Percentiles rank a stretch among this genome's conserved stretches.
Conservation (phyloP, 805 yeast genomes). For the Metschnikowia lachancei region DNA sequence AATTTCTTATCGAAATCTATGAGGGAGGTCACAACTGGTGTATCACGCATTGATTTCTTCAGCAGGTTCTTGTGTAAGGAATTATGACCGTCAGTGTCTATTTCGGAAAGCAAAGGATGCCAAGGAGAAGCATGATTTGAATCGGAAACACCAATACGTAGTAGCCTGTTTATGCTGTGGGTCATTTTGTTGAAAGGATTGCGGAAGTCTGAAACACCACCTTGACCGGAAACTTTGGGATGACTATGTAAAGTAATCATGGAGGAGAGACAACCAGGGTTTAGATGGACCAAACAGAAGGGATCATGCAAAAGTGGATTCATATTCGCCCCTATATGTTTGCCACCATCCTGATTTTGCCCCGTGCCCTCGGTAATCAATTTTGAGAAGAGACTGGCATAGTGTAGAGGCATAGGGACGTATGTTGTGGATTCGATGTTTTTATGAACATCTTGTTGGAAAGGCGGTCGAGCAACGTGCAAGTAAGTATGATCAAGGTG, state of each 20-base stretch:
- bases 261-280: conserved; percentile 49
- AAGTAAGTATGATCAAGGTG: conserved; percentile 28
- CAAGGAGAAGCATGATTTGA: not conserved
- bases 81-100: conserved; percentile 3
- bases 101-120: conserved; percentile 5
- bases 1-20: conserved; percentile 35
- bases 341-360: conserved; percentile 38
- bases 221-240: conserved; percentile 8
- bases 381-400: conserved; percentile 40
- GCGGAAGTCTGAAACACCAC: conserved; percentile 14
- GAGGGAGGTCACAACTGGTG: conserved; percentile 21
- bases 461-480: conserved; percentile 39
- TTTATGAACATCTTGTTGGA: conserved; percentile 19
- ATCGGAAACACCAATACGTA: conserved; percentile 18
- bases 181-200: conserved; percentile 36
- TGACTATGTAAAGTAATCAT: conserved; percentile 16
- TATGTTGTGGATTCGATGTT: conserved; percentile 50
- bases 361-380: conserved; percentile 34
- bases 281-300: conserved; percentile 49
- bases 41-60: conserved; percentile 4
- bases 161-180: conserved; percentile 29
- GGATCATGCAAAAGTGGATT: conserved; percentile 55
- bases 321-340: conserved; percentile 52
- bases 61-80: not conserved
- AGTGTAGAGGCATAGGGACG: conserved; percentile 50